Evolutionary conservation across 1,139 yeast genomes (phyloP).

Genomic region (Candida glucosophila): DNA sequence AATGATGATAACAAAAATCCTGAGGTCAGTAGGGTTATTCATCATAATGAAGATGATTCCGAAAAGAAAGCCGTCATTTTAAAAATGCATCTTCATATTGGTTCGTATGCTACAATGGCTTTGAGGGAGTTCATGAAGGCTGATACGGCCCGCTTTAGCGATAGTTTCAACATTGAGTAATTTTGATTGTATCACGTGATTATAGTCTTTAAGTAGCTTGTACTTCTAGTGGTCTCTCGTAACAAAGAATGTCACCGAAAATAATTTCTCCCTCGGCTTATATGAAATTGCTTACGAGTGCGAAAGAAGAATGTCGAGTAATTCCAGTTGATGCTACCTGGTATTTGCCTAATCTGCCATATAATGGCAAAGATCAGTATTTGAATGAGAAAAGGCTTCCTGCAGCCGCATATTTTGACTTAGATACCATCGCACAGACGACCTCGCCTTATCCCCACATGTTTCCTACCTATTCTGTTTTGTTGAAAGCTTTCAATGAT

Average conservation of each 20-base stretch:
- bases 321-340: slow-evolving; percentile 84
- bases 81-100: slow-evolving; percentile 70
- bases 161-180: slow-evolving; percentile 6
- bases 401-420: slow-evolving; percentile 67
- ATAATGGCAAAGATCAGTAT: slow-evolving; percentile 51
- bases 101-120: slow-evolving; percentile 98
- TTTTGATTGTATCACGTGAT: slow-evolving; percentile 1
- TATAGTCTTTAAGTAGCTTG: not conserved
- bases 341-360: slow-evolving; percentile 75
- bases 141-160: slow-evolving; percentile 56
- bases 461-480: slow-evolving; percentile 59
- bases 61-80: slow-evolving; percentile 63
- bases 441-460: slow-evolving; percentile 74
- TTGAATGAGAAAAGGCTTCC: slow-evolving; percentile 52
- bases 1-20: slow-evolving; percentile 13
- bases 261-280: slow-evolving; percentile 14
- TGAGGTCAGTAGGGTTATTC: slow-evolving; percentile 24
- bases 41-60: slow-evolving; percentile 30
- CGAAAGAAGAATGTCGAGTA: slow-evolving; percentile 23
- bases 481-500: slow-evolving; percentile 42
- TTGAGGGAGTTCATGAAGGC: slow-evolving; percentile 82
- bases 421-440: slow-evolving; percentile 58
- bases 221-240: not conserved
- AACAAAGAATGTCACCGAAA: slow-evolving; percentile 4
- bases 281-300: slow-evolving; percentile 10